phyloP scores from a whole-genome alignment of 208 protist genomes.

The Crithidia bombi region DNA sequence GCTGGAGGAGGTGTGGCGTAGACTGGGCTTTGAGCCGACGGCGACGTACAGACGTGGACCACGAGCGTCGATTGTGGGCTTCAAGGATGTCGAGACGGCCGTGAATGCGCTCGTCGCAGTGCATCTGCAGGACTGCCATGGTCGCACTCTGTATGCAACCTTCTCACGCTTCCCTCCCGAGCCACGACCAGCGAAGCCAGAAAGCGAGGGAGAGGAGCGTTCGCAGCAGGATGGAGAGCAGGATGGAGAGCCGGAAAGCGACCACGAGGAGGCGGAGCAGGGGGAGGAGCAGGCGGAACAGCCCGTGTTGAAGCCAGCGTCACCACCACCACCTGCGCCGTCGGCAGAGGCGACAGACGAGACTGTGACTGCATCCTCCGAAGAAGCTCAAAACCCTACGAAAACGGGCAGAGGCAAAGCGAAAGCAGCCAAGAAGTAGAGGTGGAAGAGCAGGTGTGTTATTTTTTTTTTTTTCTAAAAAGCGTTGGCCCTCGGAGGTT shows the following conservation, averaged over 20 bases:
- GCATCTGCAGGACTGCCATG: slow-evolving; percentile 67
- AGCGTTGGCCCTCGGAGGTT: not conserved
- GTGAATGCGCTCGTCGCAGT: slow-evolving; percentile 76
- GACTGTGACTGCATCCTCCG: not conserved
- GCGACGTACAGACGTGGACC: slow-evolving; percentile 69
- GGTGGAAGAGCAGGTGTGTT: not conserved
- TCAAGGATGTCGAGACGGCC: slow-evolving; percentile 62
- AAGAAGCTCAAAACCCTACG: not conserved
- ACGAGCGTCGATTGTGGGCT: slow-evolving; percentile 60
- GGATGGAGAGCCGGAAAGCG: slow-evolving; percentile 7
- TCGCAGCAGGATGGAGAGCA: slow-evolving; percentile 20
- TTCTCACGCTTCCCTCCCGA: slow-evolving; percentile 85
- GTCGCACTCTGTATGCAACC: slow-evolving; percentile 76
- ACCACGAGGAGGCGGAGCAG: slow-evolving; percentile 6
- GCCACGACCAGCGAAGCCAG: slow-evolving; percentile 33
- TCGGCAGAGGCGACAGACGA: not conserved
- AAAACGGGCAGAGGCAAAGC: not conserved
- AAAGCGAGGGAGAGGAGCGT: slow-evolving; percentile 32
- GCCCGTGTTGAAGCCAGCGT: not conserved
- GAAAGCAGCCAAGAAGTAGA: slow-evolving; percentile 3
- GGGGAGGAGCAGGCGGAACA: not conserved
- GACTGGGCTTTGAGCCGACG: slow-evolving; percentile 41
- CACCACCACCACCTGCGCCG: not conserved
- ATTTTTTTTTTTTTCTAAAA: not conserved
- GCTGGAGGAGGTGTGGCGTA: slow-evolving; percentile 56